A percentile compares a stretch with the other conserved stretches of the same genome.
phyloP scores from a whole-genome alignment of 2,329 filamentous ascomycete species.

The Tolypocladium paradoxum region DNA sequence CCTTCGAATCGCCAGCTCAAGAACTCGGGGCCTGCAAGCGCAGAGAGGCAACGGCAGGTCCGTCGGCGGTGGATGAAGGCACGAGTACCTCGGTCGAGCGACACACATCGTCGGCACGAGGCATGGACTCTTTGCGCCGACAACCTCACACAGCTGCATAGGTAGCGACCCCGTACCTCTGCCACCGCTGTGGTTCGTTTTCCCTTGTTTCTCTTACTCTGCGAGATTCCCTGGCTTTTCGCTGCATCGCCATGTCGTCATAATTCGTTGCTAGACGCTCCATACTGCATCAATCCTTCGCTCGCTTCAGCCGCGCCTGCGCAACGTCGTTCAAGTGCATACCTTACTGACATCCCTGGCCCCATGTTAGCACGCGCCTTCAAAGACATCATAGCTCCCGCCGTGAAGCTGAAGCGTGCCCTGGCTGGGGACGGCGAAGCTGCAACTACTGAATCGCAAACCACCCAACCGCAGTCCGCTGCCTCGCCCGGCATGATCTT shows the following conservation, averaged over 20 bases:
- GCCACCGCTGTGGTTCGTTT: background rate
- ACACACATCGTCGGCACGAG: background rate
- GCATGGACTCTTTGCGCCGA: background rate
- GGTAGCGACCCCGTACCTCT: background rate
- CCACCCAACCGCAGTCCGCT: background rate
- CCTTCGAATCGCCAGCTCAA: background rate
- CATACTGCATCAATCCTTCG: background rate
- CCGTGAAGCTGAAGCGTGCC: background rate
- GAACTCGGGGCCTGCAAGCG: background rate
- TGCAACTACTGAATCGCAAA: background rate
- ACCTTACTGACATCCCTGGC: background rate
- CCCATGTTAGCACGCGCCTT: background rate
- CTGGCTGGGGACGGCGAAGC: background rate
- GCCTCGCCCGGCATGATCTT: slow-evolving; percentile 36
- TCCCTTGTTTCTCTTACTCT: background rate
- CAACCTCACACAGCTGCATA: background rate
- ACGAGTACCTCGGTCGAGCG: background rate
- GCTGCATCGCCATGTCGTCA: background rate
- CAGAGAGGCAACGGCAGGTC: background rate
- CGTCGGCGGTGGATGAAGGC: background rate
- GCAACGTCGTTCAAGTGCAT: background rate
- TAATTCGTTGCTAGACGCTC: background rate
- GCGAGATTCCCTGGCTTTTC: background rate
- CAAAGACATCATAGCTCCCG: background rate
- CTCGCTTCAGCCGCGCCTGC: background rate